Evolutionary conservation across 306 rosid species (phyloP).

Genomic region (Cucumis cinereus): DNA sequence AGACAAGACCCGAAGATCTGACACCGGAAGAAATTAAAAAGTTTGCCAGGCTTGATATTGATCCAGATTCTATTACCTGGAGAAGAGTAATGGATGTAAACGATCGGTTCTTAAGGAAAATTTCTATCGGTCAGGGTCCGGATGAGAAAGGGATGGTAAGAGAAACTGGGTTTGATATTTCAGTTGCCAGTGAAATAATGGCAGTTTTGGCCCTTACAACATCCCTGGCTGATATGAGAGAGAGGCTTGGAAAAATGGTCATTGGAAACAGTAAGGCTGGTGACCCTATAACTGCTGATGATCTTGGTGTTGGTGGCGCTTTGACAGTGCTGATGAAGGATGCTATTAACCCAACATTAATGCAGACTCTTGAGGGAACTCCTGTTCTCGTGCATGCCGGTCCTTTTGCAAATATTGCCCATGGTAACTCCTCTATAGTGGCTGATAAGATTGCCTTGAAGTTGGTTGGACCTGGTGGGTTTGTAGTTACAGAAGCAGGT

Average conservation of each 20-base stretch:
- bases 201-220: slow-evolving; percentile 96
- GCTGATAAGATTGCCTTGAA: slow-evolving; percentile 96
- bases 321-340: slow-evolving; percentile 94
- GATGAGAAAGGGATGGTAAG: slow-evolving; percentile 98
- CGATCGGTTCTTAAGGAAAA: slow-evolving; percentile 86
- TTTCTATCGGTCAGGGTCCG: slow-evolving; percentile 84
- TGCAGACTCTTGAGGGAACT: slow-evolving; percentile 98
- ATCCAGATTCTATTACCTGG: slow-evolving; percentile 83
- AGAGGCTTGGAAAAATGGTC: slow-evolving; percentile 95
- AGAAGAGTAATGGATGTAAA: slow-evolving; percentile 96
- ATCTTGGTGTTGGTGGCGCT: slow-evolving; percentile 96
- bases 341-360: slow-evolving; percentile 90
- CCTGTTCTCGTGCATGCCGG: slow-evolving; percentile 99
- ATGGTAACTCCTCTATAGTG: slow-evolving; percentile 90
- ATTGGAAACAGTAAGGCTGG: slow-evolving; percentile 89
- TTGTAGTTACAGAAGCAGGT: slow-evolving; percentile 99
- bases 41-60: slow-evolving; percentile 90
- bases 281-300: slow-evolving; percentile 85
- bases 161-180: slow-evolving; percentile 92
- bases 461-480: slow-evolving; percentile 90
- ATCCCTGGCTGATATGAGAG: slow-evolving; percentile 87
- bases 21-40: slow-evolving; percentile 66
- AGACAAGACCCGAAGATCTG: slow-evolving; percentile 79
- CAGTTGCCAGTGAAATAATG: slow-evolving; percentile 99
- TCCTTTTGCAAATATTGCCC: slow-evolving; percentile 95